phyloP scores from a whole-genome alignment of 2,329 filamentous ascomycete species.

The Claviceps pusilla region DNA sequence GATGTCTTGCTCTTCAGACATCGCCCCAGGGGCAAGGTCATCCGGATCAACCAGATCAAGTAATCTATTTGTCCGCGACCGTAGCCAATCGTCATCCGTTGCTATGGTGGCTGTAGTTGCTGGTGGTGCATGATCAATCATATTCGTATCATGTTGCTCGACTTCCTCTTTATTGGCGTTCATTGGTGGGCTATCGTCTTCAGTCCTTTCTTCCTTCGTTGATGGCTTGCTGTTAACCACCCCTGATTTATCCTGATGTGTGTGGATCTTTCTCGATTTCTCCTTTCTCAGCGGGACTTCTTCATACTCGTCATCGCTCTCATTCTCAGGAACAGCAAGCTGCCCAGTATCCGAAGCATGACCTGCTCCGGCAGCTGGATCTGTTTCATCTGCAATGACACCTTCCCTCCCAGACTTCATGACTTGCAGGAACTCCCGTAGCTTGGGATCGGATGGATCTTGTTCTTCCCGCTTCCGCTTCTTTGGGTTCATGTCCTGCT shows the following conservation, averaged over 20 bases:
- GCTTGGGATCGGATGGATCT: slow-evolving; percentile 56
- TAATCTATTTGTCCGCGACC: slow-evolving; percentile 72
- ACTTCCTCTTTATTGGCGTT: slow-evolving; percentile 4
- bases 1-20: slow-evolving; percentile 8
- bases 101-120: slow-evolving; percentile 29
- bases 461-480: slow-evolving; percentile 53
- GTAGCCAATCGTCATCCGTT: slow-evolving; percentile 80
- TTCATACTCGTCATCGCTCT: slow-evolving; percentile 66
- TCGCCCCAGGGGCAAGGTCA: slow-evolving; percentile 24
- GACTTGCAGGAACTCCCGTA: slow-evolving; percentile 72
- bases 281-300: slow-evolving; percentile 38
- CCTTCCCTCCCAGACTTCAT: slow-evolving; percentile 46
- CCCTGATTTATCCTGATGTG: slow-evolving; percentile 3
- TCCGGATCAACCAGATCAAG: slow-evolving; percentile 72
- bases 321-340: slow-evolving; percentile 33
- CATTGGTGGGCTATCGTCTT: slow-evolving; percentile 1
- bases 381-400: slow-evolving; percentile 18
- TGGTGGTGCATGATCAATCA: slow-evolving; percentile 13
- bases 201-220: slow-evolving; percentile 6
- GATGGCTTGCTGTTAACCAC: slow-evolving; percentile 1
- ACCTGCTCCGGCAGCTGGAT: slow-evolving; percentile 9
- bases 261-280: slow-evolving; percentile 26
- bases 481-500: slow-evolving; percentile 30
- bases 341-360: slow-evolving; percentile 9
- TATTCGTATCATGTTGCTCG: slow-evolving; percentile 10